These are phyloP conservation scores for Penicillium sp. DNA, from an alignment of 2,329 filamentous ascomycete genomes.

Conservation along the genomic window DNA sequence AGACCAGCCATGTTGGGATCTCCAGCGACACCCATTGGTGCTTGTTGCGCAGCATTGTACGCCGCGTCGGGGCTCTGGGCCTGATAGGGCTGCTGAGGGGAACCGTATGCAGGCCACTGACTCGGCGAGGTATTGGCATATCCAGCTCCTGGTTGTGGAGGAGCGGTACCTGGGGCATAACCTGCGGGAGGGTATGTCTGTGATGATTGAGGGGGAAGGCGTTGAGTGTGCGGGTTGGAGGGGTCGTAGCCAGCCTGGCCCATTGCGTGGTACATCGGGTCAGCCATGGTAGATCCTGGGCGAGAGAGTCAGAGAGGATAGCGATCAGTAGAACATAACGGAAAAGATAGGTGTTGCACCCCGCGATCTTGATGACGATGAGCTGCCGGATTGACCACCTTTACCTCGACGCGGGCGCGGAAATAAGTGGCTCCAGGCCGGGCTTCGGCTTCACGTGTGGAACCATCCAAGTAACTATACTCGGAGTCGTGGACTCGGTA, in stretches of 20 bases:
- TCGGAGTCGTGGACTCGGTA: not conserved
- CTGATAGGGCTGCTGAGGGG: conserved; percentile 30
- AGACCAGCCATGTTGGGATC: conserved; percentile 44
- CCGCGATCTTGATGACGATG: conserved; percentile 29
- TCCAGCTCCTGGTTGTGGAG: conserved; percentile 41
- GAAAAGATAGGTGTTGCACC: conserved; percentile 4
- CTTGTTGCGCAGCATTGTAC: conserved; percentile 30
- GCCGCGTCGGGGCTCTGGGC: conserved; percentile 28
- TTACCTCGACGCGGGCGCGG: conserved; percentile 24
- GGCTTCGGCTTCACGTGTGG: conserved; percentile 19
- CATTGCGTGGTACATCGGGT: conserved; percentile 45
- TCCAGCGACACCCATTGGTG: conserved; percentile 26
- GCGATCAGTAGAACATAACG: conserved; percentile 12
- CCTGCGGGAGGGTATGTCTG: conserved; percentile 53
- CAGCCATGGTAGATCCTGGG: conserved; percentile 45
- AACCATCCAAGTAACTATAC: not conserved
- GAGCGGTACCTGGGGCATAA: conserved; percentile 37
- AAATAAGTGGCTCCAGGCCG: conserved; percentile 32
- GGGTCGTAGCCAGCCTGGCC: conserved; percentile 51
- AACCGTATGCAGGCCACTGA: conserved; percentile 36
- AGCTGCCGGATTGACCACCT: conserved; percentile 40
- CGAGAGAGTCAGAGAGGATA: conserved; percentile 7
- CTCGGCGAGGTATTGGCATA: conserved; percentile 38
- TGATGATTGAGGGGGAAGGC: conserved; percentile 56
- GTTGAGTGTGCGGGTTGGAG: conserved; percentile 57